Evolutionary conservation across 139 green algal species (phyloP), one percentile per base, ranked within the genome.

Genomic region (Coelastrella sp.): DNA sequence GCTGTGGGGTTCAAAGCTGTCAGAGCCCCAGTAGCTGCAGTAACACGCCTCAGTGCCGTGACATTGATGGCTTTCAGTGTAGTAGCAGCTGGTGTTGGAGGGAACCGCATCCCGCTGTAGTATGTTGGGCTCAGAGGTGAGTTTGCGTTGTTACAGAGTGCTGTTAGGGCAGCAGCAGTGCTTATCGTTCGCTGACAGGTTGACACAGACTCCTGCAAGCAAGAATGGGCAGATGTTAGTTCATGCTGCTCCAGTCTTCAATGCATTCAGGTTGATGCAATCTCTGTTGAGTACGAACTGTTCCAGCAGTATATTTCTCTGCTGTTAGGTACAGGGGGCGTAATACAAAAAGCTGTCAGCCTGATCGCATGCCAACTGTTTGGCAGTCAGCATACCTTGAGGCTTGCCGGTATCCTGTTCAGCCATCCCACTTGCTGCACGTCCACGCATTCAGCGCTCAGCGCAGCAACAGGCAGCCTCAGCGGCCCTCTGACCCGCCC

Each of bases 361-460:
- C 32, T 47, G 32, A 47, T 1, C 1, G 32, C 32, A 47, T 47
- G 32, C 32, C 32, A 47, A 47, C 32, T 47, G 32, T 47, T n/a
- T 47, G 32, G 32, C 32, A 47, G 68, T 6, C 7, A 16, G 2
- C 90, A 54, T 73, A 90, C 85, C 79, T 76, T 79, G 20, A 75
- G 85, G 58, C 68, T 88, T 19, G 83, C 66, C 32, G 91, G 91
- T 19, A 90, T 19, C 3, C 61, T 73, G 19, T 81, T 17, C 66
- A 95, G 80, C 78, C 91, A 92, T 32, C 93, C 93, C 5, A 95
- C 90, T 6, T 61, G 47, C 5, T 71, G 74, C 76, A 87, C 7
- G 74, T 94, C 83, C 16, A 59, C 22, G 74, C 93, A 95, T 47
- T 90, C 58, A 7, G 83, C 77, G 16, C 89, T 94, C 23, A 94